These are phyloP conservation scores for Pestalotiopsis sp. DNA, from an alignment of 2,329 filamentous ascomycete species.

Conservation along the genomic window DNA sequence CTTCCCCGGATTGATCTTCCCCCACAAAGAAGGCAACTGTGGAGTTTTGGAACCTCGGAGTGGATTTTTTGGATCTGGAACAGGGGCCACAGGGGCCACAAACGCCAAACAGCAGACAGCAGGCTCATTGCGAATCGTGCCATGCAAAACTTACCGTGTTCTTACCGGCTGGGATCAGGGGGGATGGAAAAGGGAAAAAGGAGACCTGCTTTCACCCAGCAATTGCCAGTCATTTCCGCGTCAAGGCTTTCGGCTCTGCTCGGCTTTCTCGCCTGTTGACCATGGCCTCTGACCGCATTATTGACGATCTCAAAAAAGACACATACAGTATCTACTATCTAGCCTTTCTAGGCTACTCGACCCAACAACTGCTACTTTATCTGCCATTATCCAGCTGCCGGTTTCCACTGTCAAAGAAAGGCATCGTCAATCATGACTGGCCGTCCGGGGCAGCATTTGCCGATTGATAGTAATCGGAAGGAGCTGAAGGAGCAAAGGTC, in stretches of 20 bases:
- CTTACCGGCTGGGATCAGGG: background rate
- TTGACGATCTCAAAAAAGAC: background rate
- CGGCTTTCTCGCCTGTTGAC: background rate
- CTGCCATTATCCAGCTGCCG: background rate
- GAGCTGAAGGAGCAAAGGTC: slow-evolving; percentile 4
- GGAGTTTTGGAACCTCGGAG: background rate
- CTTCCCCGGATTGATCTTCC: slow-evolving; percentile 6
- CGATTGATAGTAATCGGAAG: background rate
- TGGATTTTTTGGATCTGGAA: slow-evolving; percentile 1
- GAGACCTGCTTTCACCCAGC: background rate
- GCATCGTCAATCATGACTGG: background rate
- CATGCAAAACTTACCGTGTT: background rate
- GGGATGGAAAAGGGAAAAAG: background rate
- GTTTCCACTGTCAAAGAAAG: background rate
- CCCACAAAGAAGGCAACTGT: background rate
- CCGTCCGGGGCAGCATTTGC: background rate
- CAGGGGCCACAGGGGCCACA: background rate
- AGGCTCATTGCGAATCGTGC: background rate
- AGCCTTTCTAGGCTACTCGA: background rate
- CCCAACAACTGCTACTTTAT: background rate
- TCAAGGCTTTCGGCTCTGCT: background rate
- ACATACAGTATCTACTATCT: background rate
- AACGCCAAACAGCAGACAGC: background rate
- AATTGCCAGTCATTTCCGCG: background rate
- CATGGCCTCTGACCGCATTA: background rate